Conservation (phyloP, 148 eudicot genomes). For the Rhododendron simsii region DNA sequence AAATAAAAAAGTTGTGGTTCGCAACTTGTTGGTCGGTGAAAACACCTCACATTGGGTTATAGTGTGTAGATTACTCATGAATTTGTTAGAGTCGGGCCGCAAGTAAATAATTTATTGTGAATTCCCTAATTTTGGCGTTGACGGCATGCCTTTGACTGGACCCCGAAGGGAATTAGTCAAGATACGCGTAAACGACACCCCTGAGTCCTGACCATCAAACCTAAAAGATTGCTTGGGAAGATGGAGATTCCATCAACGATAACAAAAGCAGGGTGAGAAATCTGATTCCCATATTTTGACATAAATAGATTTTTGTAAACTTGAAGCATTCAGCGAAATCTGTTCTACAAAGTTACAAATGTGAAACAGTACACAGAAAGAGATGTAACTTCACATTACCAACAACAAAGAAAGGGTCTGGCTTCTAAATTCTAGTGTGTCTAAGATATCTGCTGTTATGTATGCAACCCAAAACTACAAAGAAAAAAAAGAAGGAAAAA, state of each 20-base stretch:
- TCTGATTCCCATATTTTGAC: neutral
- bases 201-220: too few species aligned
- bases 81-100: neutral
- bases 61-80: neutral
- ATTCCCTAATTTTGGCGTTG: too few species aligned
- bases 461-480: neutral
- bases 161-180: too few species aligned
- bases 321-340: neutral
- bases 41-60: neutral
- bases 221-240: neutral
- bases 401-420: neutral
- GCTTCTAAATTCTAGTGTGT: neutral
- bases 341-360: slow-evolving; percentile 3
- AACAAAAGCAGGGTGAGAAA: neutral
- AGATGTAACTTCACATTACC: neutral
- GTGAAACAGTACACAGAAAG: neutral
- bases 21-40: too few species aligned
- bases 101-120: too few species aligned
- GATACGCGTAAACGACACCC: too few species aligned
- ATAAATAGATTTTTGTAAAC: neutral
- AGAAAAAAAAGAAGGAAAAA: too few species aligned
- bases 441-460: neutral
- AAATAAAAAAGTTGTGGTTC: too few species aligned
- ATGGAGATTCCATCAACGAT: neutral
- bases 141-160: too few species aligned